Conservation (phyloP, 1,284 basidiomycete genomes). For the Mycena sp. region DNA sequence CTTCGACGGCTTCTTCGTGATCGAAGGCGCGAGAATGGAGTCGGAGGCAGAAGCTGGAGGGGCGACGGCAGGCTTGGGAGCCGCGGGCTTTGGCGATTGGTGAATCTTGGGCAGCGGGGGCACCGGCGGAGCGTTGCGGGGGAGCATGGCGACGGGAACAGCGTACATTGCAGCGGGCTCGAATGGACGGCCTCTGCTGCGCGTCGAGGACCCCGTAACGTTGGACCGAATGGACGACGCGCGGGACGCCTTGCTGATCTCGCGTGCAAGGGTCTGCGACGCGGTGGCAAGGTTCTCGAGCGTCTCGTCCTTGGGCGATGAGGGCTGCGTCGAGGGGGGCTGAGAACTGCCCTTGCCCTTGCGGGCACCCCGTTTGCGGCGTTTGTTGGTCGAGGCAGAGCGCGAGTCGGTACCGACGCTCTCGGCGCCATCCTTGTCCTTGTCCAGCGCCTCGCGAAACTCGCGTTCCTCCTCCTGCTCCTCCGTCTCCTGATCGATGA, state of each 20-base stretch:
- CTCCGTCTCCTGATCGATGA: constrained; percentile 64
- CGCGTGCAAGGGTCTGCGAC: constrained; percentile 85
- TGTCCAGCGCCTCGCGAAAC: constrained; percentile 49
- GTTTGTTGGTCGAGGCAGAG: constrained; percentile 75
- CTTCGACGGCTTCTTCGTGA: constrained; percentile 81
- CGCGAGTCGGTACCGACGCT: constrained; percentile 56
- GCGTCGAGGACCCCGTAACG: constrained; percentile 44
- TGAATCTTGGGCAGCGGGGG: constrained; percentile 30
- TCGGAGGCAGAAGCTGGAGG: constrained; percentile 34
- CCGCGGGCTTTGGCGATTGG: constrained; percentile 30
- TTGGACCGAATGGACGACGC: constrained; percentile 40
- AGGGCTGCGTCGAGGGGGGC: constrained; percentile 35
- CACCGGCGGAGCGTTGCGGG: constrained; percentile 37
- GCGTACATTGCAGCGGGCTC: constrained; percentile 57
- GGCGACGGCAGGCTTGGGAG: constrained; percentile 19
- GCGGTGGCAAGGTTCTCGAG: constrained; percentile 81
- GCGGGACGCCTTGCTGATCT: constrained; percentile 71
- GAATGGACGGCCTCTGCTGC: constrained; percentile 43
- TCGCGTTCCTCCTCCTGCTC: constrained; percentile 48
- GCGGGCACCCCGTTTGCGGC: constrained; percentile 83
- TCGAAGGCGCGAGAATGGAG: constrained; percentile 45
- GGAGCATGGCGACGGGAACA: constrained; percentile 51
- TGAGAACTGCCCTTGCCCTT: constrained; percentile 66
- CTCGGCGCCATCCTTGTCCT: constrained; percentile 52
- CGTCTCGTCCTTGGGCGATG: constrained; percentile 60